Base-by-base conservation (phyloP, 1,284 basidiomycete genomes). In the Pseudozyma tsukubaensis region DNA sequence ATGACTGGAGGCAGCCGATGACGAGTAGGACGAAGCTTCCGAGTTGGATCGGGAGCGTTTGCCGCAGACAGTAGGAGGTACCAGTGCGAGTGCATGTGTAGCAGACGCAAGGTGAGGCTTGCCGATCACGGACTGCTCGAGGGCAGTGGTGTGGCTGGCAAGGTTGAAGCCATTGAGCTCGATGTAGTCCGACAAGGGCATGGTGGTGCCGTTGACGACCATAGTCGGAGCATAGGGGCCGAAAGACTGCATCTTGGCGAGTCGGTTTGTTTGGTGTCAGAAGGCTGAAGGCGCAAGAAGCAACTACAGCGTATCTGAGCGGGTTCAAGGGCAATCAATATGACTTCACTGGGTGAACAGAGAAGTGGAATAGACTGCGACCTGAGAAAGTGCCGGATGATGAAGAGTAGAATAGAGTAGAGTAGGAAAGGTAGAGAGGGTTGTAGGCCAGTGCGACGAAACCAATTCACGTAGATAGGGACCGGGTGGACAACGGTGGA, bases 391-490 rank as follows among this genome's bases (percentile, higher is more conserved):
- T 16, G 8, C 40, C 13, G 32, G 36, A 42, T 24, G 18, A 29
- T 51, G 29, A 7, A n/a, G 47, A 36, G 19, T 34, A 12, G 47
- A 19, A n/a, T 35, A 49, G 32, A 37, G 56, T 32, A 37, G 34
- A 47, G 40, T 45, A 32, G 48, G 19, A 57, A 44, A 32, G 52
- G n/a, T n/a, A n/a, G n/a, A n/a, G n/a, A 60, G 50, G 57, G 36
- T 69, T 55, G 60, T 53, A 40, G 60, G 66, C 72, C 72, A 43
- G 45, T 74, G 62, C 72, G 72, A 74, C 72, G 72, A 67, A 65
- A 74, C 66, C 72, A 65, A 74, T 64, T 61, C 66, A 69, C 72
- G 72, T 74, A 74, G 72, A 74, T 65, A 47, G 59, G 60, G 62
- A 57, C 66, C 72, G 66, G 72, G 50, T 36, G 62, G 62, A 69